Evolutionary conservation across 2,329 filamentous ascomycete species (phyloP).

Genomic region (Cercospora sp.): DNA sequence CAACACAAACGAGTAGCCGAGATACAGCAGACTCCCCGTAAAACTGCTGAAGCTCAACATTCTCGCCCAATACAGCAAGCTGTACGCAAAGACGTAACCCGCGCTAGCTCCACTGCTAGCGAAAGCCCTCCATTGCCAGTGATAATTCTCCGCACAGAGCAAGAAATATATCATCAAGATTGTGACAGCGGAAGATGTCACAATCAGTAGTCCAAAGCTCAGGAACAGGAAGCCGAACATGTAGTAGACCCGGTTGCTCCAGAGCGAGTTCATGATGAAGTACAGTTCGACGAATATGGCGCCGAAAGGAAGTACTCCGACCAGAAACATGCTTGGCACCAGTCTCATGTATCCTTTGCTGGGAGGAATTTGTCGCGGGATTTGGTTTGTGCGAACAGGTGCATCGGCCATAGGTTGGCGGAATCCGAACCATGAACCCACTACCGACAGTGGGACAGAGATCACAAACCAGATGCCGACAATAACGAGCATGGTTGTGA

Average conservation of each 20-base stretch:
- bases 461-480: slow-evolving; percentile 96
- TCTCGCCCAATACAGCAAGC: slow-evolving; percentile 85
- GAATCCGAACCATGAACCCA: slow-evolving; percentile 92
- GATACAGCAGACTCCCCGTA: slow-evolving; percentile 84
- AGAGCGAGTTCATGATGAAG: slow-evolving; percentile 99
- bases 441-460: slow-evolving; percentile 85
- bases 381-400: slow-evolving; percentile 94
- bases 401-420: slow-evolving; percentile 67
- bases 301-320: slow-evolving; percentile 89
- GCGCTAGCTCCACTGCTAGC: slow-evolving; percentile 87
- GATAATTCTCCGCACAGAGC: slow-evolving; percentile 94
- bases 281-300: slow-evolving; percentile 98
- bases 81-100: slow-evolving; percentile 88
- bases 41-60: slow-evolving; percentile 82
- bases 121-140: slow-evolving; percentile 98
- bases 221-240: slow-evolving; percentile 99
- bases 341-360: slow-evolving; percentile 79
- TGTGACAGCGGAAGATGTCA: slow-evolving; percentile 89
- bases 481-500: slow-evolving; percentile 94
- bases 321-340: slow-evolving; percentile 85
- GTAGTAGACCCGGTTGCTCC: slow-evolving; percentile 99
- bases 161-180: slow-evolving; percentile 95
- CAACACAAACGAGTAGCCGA: slow-evolving; percentile 88
- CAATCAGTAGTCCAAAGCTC: slow-evolving; percentile 95
- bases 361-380: slow-evolving; percentile 92